Evolutionary conservation across 2,329 filamentous ascomycete genomes (phyloP).

Genomic region (Stemphylium lycopersici): DNA sequence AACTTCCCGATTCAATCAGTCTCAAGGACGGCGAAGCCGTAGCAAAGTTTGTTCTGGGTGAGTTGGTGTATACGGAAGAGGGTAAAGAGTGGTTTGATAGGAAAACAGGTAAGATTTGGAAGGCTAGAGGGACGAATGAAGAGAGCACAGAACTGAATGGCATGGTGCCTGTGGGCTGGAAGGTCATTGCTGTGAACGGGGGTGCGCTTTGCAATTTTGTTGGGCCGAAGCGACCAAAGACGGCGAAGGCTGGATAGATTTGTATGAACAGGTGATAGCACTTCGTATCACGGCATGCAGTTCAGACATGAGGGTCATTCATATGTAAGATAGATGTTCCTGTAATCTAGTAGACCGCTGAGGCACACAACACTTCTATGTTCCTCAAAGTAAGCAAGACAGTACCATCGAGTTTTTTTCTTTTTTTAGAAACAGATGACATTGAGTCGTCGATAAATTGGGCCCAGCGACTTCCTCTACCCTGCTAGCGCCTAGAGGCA

Average conservation of each 20-base stretch:
- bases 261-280: background rate
- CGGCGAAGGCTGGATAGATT: background rate
- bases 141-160: slow-evolving; percentile 4
- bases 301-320: too few relatives aligned
- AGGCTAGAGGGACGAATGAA: slow-evolving; percentile 14
- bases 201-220: slow-evolving; percentile 80
- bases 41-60: slow-evolving; percentile 66
- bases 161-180: slow-evolving; percentile 41
- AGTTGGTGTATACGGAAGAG: slow-evolving; percentile 66
- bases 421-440: too few relatives aligned
- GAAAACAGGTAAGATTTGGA: slow-evolving; percentile 44
- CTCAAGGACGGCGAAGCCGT: slow-evolving; percentile 38
- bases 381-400: too few relatives aligned
- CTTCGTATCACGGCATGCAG: too few relatives aligned
- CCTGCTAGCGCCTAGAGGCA: too few relatives aligned
- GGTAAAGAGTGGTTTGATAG: slow-evolving; percentile 61
- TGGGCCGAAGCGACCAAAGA: slow-evolving; percentile 17
- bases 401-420: too few relatives aligned
- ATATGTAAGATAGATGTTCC: too few relatives aligned
- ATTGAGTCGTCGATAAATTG: too few relatives aligned
- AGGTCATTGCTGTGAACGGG: slow-evolving; percentile 68
- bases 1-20: slow-evolving; percentile 46
- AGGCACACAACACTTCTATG: too few relatives aligned
- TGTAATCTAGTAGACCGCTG: too few relatives aligned
- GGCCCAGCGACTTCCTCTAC: too few relatives aligned